Base-by-base conservation (phyloP, 768 basidiomycete species). In the Lyophyllum semitale region DNA sequence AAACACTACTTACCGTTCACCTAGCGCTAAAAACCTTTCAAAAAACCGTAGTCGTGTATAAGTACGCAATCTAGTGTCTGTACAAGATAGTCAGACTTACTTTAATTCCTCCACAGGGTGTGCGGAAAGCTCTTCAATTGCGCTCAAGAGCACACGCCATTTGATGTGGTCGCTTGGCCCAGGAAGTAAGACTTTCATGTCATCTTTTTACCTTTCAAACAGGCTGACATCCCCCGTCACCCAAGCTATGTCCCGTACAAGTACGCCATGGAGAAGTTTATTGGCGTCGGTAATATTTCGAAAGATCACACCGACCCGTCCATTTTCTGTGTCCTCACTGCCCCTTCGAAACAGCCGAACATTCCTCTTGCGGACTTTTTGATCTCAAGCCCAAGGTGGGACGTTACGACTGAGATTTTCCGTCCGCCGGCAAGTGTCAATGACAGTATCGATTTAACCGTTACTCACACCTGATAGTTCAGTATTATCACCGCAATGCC, bases 81-180 rank as follows among this genome's bases (percentile, higher is more conserved):
- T 5, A 50, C 8, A 48, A 15, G 18, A 52, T 35, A 30, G 25
- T 49, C 46, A 48, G 43, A 23, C 48, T 26, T 52, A 26, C 18
- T 37, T 6, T 12, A 15, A n/a, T n/a, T n/a, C n/a, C n/a, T n/a
- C 11, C 27, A 3, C 13, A 85, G 82, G n/a, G n/a, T n/a, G n/a
- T n/a, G n/a, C n/a, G n/a, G n/a, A n/a, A n/a, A n/a, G n/a, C n/a
- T n/a, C n/a, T 82, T 82, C 63, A 65, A 69, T 20, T 84, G 83
- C 59, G 68, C 71, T 37, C 84, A 87, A 58, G 77, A 83, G 38
- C 83, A 85, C 66, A 85, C 86, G 1, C 86, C 86, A 0, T 88
- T 87, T 66, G 87, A 88, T 63, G 85, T 87, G 38, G 86, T 87
- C 26, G 85, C 85, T 1, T 87, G 84, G 85, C 80, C 82, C 47